Percentiles rank a stretch among this genome's conserved stretches.
phyloP scores from a whole-genome alignment of 164 flowering plant species.

The Aristolochia contorta region DNA sequence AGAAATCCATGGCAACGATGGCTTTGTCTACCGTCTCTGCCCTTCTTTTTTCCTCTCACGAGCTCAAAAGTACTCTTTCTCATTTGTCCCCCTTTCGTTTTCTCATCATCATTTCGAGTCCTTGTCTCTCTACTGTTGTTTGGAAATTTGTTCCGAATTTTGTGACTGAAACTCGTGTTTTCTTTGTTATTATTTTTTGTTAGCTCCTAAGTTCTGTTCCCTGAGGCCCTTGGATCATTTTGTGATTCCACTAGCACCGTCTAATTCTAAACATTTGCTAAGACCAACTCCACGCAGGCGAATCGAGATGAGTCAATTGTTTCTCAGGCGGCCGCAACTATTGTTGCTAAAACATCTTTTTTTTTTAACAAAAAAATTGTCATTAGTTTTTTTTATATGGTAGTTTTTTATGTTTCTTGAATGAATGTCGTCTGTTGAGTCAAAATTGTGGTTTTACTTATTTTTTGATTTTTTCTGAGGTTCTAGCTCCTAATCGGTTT shows the following conservation, averaged over 20 bases:
- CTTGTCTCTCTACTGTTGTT: background rate
- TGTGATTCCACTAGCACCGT: conserved; percentile 3
- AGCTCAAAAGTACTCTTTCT: conserved; percentile 22
- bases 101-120: too few species aligned
- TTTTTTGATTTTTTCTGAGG: too few species aligned
- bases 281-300: conserved; percentile 38
- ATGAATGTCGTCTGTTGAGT: background rate
- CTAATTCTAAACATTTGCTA: conserved; percentile 26
- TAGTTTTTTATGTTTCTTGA: background rate
- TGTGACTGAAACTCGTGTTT: background rate
- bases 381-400: background rate
- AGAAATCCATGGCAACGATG: conserved; percentile 42
- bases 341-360: conserved; percentile 18
- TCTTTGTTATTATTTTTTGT: background rate
- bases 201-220: conserved; percentile 31
- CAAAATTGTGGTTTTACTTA: too few species aligned
- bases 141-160: background rate
- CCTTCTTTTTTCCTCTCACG: conserved; percentile 19
- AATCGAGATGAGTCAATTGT: conserved; percentile 47
- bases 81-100: background rate
- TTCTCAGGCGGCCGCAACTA: too few species aligned
- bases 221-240: conserved; percentile 28
- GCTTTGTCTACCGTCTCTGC: conserved; percentile 24
- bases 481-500: background rate
- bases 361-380: background rate